A percentile compares a stretch with the other conserved stretches of the same genome.
Evolutionary conservation across 371 early-diverging fungal species (phyloP).

Genomic region (Blastocladiella emersonii): DNA sequence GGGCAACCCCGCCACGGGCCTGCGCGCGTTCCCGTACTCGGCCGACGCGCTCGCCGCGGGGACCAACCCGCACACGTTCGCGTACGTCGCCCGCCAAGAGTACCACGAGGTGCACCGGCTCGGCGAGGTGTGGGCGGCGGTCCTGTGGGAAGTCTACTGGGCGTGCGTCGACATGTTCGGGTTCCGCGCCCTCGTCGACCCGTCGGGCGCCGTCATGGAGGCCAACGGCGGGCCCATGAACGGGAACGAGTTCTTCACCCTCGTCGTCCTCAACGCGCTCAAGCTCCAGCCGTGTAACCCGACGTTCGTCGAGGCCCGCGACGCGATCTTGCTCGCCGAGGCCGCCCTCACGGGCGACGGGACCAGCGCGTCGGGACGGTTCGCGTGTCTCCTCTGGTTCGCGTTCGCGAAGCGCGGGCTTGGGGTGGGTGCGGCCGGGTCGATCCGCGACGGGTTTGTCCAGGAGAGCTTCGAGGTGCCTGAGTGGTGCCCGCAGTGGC

Average conservation of each 20-base stretch:
- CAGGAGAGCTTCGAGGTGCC: no score
- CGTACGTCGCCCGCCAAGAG: slow-evolving; percentile 6
- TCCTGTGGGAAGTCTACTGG: slow-evolving; percentile 80
- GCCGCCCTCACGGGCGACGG: neutral
- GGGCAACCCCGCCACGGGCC: slow-evolving; percentile 8
- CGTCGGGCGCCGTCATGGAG: neutral
- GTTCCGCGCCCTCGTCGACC: slow-evolving; percentile 22
- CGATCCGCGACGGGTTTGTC: no score
- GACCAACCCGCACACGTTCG: slow-evolving; percentile 26
- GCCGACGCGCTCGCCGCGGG: slow-evolving; percentile 12
- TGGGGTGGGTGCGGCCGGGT: neutral
- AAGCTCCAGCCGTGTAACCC: slow-evolving; percentile 39
- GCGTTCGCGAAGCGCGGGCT: slow-evolving; percentile 25
- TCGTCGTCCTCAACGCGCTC: slow-evolving; percentile 26
- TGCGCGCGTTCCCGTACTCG: slow-evolving; percentile 30
- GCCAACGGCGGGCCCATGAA: neutral
- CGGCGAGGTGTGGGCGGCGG: slow-evolving; percentile 42
- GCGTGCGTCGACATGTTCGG: slow-evolving; percentile 54
- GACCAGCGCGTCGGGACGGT: no score
- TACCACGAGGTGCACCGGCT: slow-evolving; percentile 13
- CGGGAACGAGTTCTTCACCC: slow-evolving; percentile 7
- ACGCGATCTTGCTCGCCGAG: slow-evolving; percentile 32
- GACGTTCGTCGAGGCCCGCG: slow-evolving; percentile 26
- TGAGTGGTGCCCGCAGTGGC: no score
- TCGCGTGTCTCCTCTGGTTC: slow-evolving; percentile 16